Evolutionary conservation across 2,329 filamentous ascomycete species (phyloP), one percentile per base, ranked within the genome.

Genomic region (Dactylellina cionopaga): DNA sequence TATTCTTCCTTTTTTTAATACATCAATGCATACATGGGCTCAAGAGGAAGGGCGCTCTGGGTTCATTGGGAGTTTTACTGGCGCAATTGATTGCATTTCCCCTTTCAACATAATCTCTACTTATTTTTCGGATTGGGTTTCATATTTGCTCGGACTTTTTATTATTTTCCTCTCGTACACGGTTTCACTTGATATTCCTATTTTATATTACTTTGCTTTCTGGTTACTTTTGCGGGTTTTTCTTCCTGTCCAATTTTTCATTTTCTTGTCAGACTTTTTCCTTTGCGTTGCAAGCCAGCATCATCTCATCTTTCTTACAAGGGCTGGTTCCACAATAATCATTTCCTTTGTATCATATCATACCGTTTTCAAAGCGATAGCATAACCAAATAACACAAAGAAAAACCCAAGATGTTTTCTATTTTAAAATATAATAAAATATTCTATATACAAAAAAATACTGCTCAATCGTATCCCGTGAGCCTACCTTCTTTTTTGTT

Each of bases 211-310:
- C 6, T 15, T 54, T 44, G 22, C 47, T 41, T 58, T 49, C 13
- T 74, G 75, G 76, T 76, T 62, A 60, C 44, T 31, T 41, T 24
- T 46, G n/a, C 17, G 17, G 25, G 39, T 17, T 24, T 35, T 43
- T 39, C 25, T 49, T 73, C 71, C 46, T 70, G 74, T 58, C 74
- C 65, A 44, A 55, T 41, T 71, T 66, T 73, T 75, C 74, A 74
- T 75, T 75, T 75, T 44, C 55, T 74, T 68, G 33, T 19, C 31
- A 39, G 29, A 19, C 33, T 55, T 55, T 29, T 51, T 60, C n/a
- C 17, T 44, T 56, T 55, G 59, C 46, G 59, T 64, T 64, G 59
- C 39, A n/a, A n/a, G n/a, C n/a, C n/a, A 44, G 10, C 58, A 52
- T 41, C 58, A 35, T 62, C 55, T 25, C 24, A 54, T 54, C 49